Evolutionary conservation across 2,329 filamentous ascomycete species (phyloP), one percentile per base, ranked within the genome.

Genomic region (Fusarium sterilihyphosum): DNA sequence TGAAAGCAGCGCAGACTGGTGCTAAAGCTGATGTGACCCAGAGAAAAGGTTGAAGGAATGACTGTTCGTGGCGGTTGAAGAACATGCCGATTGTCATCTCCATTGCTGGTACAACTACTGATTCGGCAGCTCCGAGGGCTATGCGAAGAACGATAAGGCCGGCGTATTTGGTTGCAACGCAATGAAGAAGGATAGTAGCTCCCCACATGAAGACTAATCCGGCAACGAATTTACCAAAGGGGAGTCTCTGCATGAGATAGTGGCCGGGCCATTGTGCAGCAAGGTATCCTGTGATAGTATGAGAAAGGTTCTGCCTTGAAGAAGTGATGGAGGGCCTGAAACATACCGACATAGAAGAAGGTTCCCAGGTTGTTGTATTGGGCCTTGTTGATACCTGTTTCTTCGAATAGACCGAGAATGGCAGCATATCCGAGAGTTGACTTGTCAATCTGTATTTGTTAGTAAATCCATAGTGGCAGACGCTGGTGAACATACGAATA

Each of bases 81-180:
- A 83, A 83, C 82, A 83, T 83, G 59, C 80, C 81, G 14, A 84
- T 81, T 1, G 83, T 84, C 54, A 84, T 81, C 38, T 84, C 83
- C 76, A 84, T 81, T 5, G 82, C 83, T 0, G 83, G 83, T 4
- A 85, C 81, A 8, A 85, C 75, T 16, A 80, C 79, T 1, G 82
- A 78, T 63, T 84, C 83, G 2, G 78, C 75, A 20, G 78, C 80
- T 5, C 83, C 83, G 1, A 84, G 78, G 5, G 81, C 75, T 11
- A 85, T 73, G 0, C 83, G 81, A 26, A 84, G 74, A 9, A 81
- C 80, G 3, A 84, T 71, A 1, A 85, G 78, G 1, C 81, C 83
- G 4, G 77, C 81, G 47, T 84, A 84, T 8, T 59, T 77, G 3
- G 75, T 78, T 1, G 79, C 83, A 6, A 81, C 78, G 64, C 81